Percentiles rank a stretch among this genome's conserved stretches.
Conservation (phyloP, 371 early-diverging fungal species). For the Chytridiales sp. region DNA sequence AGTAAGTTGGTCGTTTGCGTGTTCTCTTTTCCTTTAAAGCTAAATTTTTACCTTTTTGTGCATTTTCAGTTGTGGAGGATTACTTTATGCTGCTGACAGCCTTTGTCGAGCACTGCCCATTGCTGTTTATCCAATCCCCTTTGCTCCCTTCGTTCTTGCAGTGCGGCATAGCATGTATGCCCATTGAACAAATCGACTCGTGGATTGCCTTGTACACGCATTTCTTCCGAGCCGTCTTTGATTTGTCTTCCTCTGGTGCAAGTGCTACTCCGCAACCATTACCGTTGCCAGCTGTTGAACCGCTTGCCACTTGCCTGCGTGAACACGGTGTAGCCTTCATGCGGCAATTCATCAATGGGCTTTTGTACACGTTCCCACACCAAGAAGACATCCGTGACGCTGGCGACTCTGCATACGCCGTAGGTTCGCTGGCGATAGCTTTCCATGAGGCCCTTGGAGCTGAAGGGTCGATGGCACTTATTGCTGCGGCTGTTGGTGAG, state of each 20-base stretch:
- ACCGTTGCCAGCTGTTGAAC: background rate
- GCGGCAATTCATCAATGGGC: background rate
- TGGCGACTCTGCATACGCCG: conserved; percentile 8
- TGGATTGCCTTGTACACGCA: conserved; percentile 58
- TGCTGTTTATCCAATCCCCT: conserved; percentile 51
- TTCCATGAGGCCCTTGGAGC: conserved; percentile 47
- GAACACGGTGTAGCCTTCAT: conserved; percentile 1
- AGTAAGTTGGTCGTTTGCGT: conserved; percentile 35
- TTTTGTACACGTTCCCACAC: conserved; percentile 22
- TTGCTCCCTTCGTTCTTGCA: conserved; percentile 62
- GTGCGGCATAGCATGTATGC: conserved; percentile 62
- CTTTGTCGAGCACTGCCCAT: conserved; percentile 53
- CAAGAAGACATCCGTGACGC: conserved; percentile 19
- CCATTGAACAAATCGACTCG: conserved; percentile 61
- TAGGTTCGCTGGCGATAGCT: conserved; percentile 15
- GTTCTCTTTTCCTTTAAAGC: conserved; percentile 3
- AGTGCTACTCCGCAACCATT: background rate
- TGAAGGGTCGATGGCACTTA: conserved; percentile 38
- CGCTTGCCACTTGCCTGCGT: conserved; percentile 6
- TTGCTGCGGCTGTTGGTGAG: conserved; percentile 45
- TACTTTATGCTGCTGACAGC: conserved; percentile 36
- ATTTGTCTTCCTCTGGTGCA: conserved; percentile 38
- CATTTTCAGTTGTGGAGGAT: conserved; percentile 43
- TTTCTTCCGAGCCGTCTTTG: conserved; percentile 35
- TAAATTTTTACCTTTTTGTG: background rate